A percentile compares a stretch with the other conserved stretches of the same genome.
phyloP scores from a whole-genome alignment of 2,329 filamentous ascomycete genomes.

The Gaeumannomyces sp. region DNA sequence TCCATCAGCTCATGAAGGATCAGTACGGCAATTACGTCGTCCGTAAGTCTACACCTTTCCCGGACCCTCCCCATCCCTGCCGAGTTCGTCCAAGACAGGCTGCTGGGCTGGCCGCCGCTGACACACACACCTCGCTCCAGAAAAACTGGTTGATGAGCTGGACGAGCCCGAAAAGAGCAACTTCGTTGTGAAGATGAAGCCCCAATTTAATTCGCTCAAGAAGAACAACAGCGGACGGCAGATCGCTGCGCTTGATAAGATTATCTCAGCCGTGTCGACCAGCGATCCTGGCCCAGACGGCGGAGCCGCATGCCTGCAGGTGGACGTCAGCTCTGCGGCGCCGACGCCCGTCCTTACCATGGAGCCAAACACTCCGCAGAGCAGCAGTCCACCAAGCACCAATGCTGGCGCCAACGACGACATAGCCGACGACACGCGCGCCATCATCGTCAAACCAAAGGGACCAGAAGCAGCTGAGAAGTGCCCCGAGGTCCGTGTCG shows the following conservation, averaged over 20 bases:
- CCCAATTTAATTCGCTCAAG: constrained; percentile 55
- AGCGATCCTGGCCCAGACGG: neutral
- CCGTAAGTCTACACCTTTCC: constrained; percentile 57
- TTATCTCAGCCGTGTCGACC: constrained; percentile 30
- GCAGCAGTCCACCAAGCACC: constrained; percentile 58
- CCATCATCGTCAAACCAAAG: neutral
- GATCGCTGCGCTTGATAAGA: constrained; percentile 55
- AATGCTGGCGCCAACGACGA: constrained; percentile 46
- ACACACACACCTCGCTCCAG: constrained; percentile 36
- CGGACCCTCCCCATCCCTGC: neutral
- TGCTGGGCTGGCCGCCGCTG: neutral
- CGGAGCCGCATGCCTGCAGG: constrained; percentile 29
- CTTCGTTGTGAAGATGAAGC: constrained; percentile 58
- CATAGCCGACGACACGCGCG: constrained; percentile 3
- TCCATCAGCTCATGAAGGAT: constrained; percentile 78
- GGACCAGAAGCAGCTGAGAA: neutral
- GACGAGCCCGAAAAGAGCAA: constrained; percentile 51
- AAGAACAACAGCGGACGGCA: constrained; percentile 61
- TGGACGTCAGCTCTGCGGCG: constrained; percentile 45
- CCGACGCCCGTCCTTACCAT: constrained; percentile 63
- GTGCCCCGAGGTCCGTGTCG: constrained; percentile 12
- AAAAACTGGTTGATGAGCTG: constrained; percentile 68
- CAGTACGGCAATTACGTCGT: constrained; percentile 95
- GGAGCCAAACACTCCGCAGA: constrained; percentile 64
- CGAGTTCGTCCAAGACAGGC: neutral